phyloP scores from a whole-genome alignment of 2,329 filamentous ascomycete genomes.

The Fusarium sp. region DNA sequence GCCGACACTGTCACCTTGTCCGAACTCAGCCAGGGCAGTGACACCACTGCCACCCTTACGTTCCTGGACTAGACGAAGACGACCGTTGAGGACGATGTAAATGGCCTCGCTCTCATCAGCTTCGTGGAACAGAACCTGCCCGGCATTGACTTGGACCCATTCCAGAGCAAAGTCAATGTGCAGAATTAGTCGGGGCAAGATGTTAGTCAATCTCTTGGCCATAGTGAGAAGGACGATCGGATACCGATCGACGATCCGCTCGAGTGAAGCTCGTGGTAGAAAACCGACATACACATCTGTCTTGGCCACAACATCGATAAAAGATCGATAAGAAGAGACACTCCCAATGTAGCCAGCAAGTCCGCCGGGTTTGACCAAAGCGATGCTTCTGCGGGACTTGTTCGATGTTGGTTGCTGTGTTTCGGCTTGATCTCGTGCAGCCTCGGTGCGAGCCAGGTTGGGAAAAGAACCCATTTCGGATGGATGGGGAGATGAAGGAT shows the following conservation, averaged over 20 bases:
- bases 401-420: conserved; percentile 61
- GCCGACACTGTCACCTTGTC: conserved; percentile 96
- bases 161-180: conserved; percentile 99
- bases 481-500: conserved; percentile 38
- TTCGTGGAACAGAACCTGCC: conserved; percentile 94
- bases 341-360: conserved; percentile 95
- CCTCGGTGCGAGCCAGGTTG: conserved; percentile 46
- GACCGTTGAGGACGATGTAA: conserved; percentile 96
- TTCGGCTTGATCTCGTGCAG: conserved; percentile 51
- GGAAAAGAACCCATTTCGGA: conserved; percentile 49
- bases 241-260: conserved; percentile 92
- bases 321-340: conserved; percentile 93
- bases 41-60: conserved; percentile 84
- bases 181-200: conserved; percentile 88
- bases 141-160: conserved; percentile 96
- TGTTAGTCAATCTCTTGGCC: conserved; percentile 91
- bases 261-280: conserved; percentile 84
- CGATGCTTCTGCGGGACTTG: conserved; percentile 75
- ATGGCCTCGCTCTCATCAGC: conserved; percentile 97
- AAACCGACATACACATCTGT: conserved; percentile 99
- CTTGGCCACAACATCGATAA: conserved; percentile 96
- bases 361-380: conserved; percentile 93
- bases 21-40: conserved; percentile 90
- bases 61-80: conserved; percentile 86
- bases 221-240: conserved; percentile 94